These are phyloP conservation scores for Psidium guajava DNA, from an alignment of 345 rosid genomes.

Conservation along the genomic window DNA sequence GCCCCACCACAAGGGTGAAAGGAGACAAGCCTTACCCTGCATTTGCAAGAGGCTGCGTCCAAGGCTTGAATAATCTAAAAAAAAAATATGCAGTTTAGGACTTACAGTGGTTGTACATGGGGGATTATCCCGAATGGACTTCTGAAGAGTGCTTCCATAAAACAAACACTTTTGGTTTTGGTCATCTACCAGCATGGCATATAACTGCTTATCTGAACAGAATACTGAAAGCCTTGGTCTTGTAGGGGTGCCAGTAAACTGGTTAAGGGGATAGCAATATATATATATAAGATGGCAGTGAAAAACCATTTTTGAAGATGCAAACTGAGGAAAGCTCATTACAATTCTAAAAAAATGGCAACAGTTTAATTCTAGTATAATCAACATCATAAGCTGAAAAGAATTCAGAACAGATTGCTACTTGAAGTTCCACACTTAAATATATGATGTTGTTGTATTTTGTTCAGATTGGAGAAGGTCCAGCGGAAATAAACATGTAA, in stretches of 20 bases:
- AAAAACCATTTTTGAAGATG: not conserved
- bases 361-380: not conserved
- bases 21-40: too few species aligned
- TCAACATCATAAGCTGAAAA: not conserved
- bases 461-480: not conserved
- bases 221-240: constrained; percentile 86
- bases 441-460: not conserved
- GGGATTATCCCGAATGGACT: constrained; percentile 51
- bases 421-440: not conserved
- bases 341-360: not conserved
- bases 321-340: not conserved
- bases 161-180: constrained; percentile 68
- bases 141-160: constrained; percentile 79
- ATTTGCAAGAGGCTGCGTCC: too few species aligned
- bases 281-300: not conserved
- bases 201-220: constrained; percentile 80
- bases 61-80: too few species aligned
- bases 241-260: constrained; percentile 58
- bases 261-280: not conserved
- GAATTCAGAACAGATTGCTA: not conserved
- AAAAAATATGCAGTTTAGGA: not conserved
- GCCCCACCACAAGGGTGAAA: too few species aligned
- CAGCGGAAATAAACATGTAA: not conserved
- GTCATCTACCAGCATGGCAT: constrained; percentile 86
- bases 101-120: constrained; percentile 53